phyloP scores from a whole-genome alignment of 164 flowering plant genomes.

The Vitis riparia region DNA sequence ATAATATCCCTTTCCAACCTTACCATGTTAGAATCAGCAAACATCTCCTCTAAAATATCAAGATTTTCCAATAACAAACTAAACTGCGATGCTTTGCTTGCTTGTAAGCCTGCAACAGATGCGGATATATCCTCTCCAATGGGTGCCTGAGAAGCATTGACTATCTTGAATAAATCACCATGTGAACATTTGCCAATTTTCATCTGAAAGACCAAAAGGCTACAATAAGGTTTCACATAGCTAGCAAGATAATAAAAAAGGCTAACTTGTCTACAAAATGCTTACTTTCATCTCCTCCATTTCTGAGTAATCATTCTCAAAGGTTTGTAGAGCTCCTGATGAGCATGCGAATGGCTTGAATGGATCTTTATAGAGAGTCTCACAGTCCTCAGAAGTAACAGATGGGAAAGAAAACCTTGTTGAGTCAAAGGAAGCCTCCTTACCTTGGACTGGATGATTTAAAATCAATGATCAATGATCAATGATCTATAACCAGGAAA shows the following conservation, averaged over 20 bases:
- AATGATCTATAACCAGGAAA: background rate
- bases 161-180: conserved; percentile 6
- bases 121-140: conserved; percentile 22
- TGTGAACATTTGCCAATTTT: conserved; percentile 19
- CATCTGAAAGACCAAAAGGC: conserved; percentile 29
- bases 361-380: conserved; percentile 23
- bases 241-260: background rate
- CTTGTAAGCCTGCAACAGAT: conserved; percentile 15
- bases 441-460: conserved; percentile 45
- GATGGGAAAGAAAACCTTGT: conserved; percentile 39
- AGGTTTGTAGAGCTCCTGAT: conserved; percentile 24
- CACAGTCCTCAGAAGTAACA: conserved; percentile 38
- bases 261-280: background rate
- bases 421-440: conserved; percentile 38
- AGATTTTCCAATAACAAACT: conserved; percentile 59
- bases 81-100: conserved; percentile 32
- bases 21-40: conserved; percentile 42
- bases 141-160: conserved; percentile 17
- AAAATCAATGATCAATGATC: background rate
- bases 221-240: conserved; percentile 5
- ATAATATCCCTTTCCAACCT: conserved; percentile 73
- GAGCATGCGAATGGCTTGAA: conserved; percentile 27
- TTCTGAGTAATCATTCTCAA: conserved; percentile 24
- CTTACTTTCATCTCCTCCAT: conserved; percentile 44
- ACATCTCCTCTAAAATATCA: conserved; percentile 53